phyloP scores from a whole-genome alignment of 2,329 filamentous ascomycete genomes.

The Xylariaceae sp. region DNA sequence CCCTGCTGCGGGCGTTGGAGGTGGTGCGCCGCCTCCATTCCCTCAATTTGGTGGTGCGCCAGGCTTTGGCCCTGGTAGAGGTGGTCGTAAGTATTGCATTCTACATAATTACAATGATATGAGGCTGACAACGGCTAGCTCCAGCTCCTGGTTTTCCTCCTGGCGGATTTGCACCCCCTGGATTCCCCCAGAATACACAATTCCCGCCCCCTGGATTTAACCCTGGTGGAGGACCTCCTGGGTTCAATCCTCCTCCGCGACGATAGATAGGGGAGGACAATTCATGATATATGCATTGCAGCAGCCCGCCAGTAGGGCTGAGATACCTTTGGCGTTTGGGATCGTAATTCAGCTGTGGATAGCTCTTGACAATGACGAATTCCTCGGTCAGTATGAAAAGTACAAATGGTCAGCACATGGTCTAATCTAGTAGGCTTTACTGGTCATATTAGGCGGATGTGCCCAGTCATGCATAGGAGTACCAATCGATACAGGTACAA shows the following conservation, averaged over 20 bases:
- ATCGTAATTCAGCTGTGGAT: constrained; percentile 18
- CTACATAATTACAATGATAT: constrained; percentile 1
- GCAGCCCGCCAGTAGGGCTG: constrained; percentile 2
- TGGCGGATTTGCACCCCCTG: constrained; percentile 42
- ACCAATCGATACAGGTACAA: too few species aligned
- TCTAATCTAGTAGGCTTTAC: too few species aligned
- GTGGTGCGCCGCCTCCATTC: constrained; percentile 55
- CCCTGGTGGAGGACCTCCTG: constrained; percentile 50
- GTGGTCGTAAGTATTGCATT: constrained; percentile 45
- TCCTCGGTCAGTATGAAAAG: constrained; percentile 12
- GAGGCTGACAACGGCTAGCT: constrained; percentile 18
- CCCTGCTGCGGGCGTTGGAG: constrained; percentile 83
- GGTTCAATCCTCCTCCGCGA: constrained; percentile 71
- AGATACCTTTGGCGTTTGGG: constrained; percentile 29
- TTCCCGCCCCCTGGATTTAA: constrained; percentile 51
- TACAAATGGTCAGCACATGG: too few species aligned
- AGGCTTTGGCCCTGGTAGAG: constrained; percentile 46
- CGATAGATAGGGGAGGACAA: constrained; percentile 35
- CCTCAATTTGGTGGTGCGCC: constrained; percentile 49
- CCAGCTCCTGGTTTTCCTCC: constrained; percentile 23
- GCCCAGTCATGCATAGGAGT: too few species aligned
- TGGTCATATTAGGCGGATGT: too few species aligned
- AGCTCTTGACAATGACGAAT: constrained; percentile 18
- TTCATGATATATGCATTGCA: constrained; percentile 3
- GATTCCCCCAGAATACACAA: constrained; percentile 38